Conservation (phyloP, 1,284 basidiomycete species). For the Trichosporon sp. region DNA sequence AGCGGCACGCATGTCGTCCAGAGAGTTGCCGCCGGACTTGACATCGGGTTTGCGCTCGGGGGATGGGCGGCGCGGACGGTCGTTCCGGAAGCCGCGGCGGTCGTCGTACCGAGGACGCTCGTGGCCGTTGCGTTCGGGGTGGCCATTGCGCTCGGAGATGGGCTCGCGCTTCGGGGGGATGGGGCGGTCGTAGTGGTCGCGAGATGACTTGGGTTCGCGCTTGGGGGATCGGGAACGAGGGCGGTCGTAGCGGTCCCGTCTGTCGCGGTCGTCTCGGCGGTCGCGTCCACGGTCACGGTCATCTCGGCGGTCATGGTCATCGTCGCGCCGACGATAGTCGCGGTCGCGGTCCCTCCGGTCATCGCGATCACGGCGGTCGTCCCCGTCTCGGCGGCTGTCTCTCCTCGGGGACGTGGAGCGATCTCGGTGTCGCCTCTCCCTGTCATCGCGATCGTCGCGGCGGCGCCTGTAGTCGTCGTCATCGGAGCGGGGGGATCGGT, state of each 20-base stretch:
- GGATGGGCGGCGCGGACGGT: constrained; percentile 36
- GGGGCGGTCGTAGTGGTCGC: not conserved
- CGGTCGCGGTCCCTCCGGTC: not conserved
- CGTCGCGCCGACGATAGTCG: constrained; percentile 30
- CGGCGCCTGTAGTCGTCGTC: constrained; percentile 21
- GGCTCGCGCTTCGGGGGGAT: constrained; percentile 20
- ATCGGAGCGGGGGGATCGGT: constrained; percentile 18
- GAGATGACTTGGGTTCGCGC: constrained; percentile 14
- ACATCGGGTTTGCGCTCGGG: constrained; percentile 32
- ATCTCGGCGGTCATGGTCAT: constrained; percentile 21
- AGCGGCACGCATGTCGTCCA: constrained; percentile 69
- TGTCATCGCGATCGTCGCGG: constrained; percentile 39
- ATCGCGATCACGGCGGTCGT: constrained; percentile 36
- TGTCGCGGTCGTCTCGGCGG: constrained; percentile 27
- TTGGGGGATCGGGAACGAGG: constrained; percentile 1
- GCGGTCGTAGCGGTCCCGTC: not conserved
- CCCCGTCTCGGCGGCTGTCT: constrained; percentile 24
- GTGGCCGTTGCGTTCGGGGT: constrained; percentile 16
- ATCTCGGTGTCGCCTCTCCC: constrained; percentile 18
- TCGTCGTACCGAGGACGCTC: constrained; percentile 35
- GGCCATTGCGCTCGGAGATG: not conserved
- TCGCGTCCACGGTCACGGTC: constrained; percentile 16
- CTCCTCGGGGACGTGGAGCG: constrained; percentile 20
- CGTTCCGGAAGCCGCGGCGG: constrained; percentile 1
- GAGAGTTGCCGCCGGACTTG: constrained; percentile 27